phyloP scores from a whole-genome alignment of 1,284 basidiomycete species.

The Pascua sp. region DNA sequence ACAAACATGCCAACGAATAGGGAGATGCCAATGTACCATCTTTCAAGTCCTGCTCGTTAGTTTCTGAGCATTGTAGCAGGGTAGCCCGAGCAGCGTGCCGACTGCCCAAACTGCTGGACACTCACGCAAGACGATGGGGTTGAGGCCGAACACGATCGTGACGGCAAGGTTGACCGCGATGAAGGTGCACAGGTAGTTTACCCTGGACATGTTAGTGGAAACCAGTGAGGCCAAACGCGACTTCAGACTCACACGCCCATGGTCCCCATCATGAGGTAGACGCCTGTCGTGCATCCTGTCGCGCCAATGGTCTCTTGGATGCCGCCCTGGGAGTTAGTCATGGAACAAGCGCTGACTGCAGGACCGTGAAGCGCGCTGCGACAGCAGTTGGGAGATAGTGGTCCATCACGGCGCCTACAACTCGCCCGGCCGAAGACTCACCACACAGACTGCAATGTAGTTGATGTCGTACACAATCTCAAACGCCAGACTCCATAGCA shows the following conservation, averaged over 20 bases:
- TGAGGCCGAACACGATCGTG: conserved; percentile 31
- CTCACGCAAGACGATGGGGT: conserved; percentile 24
- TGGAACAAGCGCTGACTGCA: no score
- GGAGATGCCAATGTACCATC: conserved; percentile 16
- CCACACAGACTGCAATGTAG: conserved; percentile 24
- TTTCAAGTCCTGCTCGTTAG: conserved; percentile 5
- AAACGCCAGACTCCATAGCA: conserved; percentile 29
- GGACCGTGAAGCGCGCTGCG: no score
- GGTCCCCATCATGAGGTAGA: conserved; percentile 28
- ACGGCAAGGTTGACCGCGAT: conserved; percentile 36
- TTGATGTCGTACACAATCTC: conserved; percentile 28
- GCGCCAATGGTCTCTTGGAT: background rate
- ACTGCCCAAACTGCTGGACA: no score
- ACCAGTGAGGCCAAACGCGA: no score
- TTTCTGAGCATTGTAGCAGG: background rate
- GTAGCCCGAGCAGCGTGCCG: background rate
- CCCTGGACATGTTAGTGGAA: conserved; percentile 13
- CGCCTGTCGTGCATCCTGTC: conserved; percentile 17
- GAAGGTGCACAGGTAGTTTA: conserved; percentile 32
- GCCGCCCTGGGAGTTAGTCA: background rate
- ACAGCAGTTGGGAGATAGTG: no score
- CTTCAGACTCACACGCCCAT: conserved; percentile 26
- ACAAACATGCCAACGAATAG: conserved; percentile 15
- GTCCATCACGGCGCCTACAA: no score
- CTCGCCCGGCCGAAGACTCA: no score